Evolutionary conservation across 768 basidiomycete genomes (phyloP).

Genomic region (Mycena rosella): DNA sequence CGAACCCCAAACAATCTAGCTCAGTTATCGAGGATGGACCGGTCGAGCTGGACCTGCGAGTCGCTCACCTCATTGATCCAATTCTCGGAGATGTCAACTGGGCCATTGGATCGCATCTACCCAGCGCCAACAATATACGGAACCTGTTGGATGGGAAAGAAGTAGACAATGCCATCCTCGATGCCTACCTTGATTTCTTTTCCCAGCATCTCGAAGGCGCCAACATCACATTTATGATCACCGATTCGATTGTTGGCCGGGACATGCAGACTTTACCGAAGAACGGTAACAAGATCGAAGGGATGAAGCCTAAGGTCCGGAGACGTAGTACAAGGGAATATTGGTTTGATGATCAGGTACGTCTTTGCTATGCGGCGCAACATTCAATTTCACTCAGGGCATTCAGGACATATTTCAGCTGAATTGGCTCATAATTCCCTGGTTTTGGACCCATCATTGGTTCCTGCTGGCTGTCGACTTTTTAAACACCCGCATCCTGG

Average conservation of each 20-base stretch:
- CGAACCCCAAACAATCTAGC: too few species aligned
- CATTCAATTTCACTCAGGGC: neutral
- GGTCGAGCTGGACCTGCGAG: neutral
- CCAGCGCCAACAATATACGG: neutral
- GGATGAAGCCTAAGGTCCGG: neutral
- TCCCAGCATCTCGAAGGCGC: neutral
- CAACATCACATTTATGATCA: neutral
- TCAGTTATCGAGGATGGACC: neutral
- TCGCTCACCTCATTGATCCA: neutral
- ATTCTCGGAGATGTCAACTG: neutral
- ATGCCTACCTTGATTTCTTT: neutral
- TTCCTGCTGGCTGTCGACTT: neutral
- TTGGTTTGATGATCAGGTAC: slow-evolving; percentile 1
- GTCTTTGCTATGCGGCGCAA: neutral
- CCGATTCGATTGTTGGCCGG: neutral
- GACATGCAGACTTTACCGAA: neutral
- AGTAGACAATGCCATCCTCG: neutral
- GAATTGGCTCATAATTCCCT: neutral
- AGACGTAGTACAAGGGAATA: neutral
- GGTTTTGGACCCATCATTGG: slow-evolving; percentile 1
- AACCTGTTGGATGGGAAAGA: neutral
- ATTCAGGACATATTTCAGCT: slow-evolving; percentile 3
- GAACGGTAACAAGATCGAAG: neutral
- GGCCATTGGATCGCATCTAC: neutral
- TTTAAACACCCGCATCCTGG: neutral